These are phyloP conservation scores for Globisporangium mamillatum DNA, from an alignment of 352 stramenopile species.

Conservation along the genomic window DNA sequence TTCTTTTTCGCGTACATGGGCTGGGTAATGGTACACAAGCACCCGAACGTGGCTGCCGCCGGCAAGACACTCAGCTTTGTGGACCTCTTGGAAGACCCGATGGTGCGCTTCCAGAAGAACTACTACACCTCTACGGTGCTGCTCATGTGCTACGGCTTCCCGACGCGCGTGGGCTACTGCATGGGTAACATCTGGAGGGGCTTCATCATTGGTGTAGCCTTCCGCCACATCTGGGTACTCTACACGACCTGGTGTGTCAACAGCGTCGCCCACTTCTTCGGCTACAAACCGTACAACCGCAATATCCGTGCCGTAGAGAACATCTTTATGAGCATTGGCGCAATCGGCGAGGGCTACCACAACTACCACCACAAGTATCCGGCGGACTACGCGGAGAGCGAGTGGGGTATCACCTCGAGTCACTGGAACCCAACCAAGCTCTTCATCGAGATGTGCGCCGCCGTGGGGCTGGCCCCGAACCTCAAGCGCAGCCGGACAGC, in stretches of 20 bases:
- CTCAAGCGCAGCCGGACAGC: constrained; percentile 93
- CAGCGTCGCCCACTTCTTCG: constrained; percentile 97
- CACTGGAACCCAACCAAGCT: constrained; percentile 99
- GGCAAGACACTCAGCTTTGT: constrained; percentile 93
- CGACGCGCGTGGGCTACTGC: constrained; percentile 85
- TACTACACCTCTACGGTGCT: constrained; percentile 88
- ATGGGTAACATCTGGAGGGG: constrained; percentile 92
- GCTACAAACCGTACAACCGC: constrained; percentile 98
- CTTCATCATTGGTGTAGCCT: constrained; percentile 95
- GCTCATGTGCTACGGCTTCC: constrained; percentile 97
- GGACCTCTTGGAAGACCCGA: constrained; percentile 92
- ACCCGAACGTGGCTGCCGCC: constrained; percentile 85
- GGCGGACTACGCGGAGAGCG: constrained; percentile 97
- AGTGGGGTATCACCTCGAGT: constrained; percentile 93
- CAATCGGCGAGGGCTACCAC: constrained; percentile 97
- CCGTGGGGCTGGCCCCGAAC: constrained; percentile 93
- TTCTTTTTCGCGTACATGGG: constrained; percentile 99
- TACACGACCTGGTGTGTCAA: constrained; percentile 99
- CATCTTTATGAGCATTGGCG: constrained; percentile 93
- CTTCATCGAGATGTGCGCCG: constrained; percentile 94
- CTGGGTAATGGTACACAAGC: constrained; percentile 98
- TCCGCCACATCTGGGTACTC: constrained; percentile 95
- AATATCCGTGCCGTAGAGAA: constrained; percentile 96
- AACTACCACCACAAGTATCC: constrained; percentile 98
- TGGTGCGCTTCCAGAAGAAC: constrained; percentile 97